phyloP scores from a whole-genome alignment of 202 grass and related monocot genomes.

The Digitaria exilis region DNA sequence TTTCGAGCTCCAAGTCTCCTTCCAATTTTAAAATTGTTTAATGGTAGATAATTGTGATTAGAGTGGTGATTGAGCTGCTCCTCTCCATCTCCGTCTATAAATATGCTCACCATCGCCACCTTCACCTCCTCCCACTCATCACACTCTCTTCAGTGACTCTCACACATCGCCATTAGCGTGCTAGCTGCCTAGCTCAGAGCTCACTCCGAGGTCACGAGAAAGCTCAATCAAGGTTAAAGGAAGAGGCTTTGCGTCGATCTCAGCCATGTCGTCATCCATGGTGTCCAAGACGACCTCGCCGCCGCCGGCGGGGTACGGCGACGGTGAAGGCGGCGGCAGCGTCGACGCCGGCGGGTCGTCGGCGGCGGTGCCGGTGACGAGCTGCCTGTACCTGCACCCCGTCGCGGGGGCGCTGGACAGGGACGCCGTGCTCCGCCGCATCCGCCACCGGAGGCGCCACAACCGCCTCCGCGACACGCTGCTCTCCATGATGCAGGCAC shows the following conservation, averaged over 20 bases:
- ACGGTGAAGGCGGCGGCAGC: neutral
- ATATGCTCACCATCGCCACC: neutral
- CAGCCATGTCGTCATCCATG: constrained; percentile 39
- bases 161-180: neutral
- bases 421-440: constrained; percentile 70
- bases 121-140: neutral
- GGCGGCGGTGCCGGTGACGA: constrained; percentile 42
- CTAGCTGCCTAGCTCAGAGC: too few species aligned
- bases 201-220: neutral
- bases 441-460: constrained; percentile 68
- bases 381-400: constrained; percentile 51
- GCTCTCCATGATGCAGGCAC: constrained; percentile 40
- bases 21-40: neutral
- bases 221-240: neutral
- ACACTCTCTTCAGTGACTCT: neutral
- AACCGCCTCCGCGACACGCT: constrained; percentile 44
- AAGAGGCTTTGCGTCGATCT: too few species aligned
- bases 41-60: neutral
- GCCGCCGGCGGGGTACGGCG: constrained; percentile 19
- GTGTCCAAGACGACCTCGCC: constrained; percentile 42
- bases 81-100: constrained; percentile 37
- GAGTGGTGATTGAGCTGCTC: neutral
- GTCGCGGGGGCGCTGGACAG: constrained; percentile 48
- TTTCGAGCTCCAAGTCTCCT: constrained; percentile 23
- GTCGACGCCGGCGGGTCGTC: neutral